A percentile compares a stretch with the other conserved stretches of the same genome.
phyloP scores from a whole-genome alignment of 257 asterid species.

The Capsicum chinense region DNA sequence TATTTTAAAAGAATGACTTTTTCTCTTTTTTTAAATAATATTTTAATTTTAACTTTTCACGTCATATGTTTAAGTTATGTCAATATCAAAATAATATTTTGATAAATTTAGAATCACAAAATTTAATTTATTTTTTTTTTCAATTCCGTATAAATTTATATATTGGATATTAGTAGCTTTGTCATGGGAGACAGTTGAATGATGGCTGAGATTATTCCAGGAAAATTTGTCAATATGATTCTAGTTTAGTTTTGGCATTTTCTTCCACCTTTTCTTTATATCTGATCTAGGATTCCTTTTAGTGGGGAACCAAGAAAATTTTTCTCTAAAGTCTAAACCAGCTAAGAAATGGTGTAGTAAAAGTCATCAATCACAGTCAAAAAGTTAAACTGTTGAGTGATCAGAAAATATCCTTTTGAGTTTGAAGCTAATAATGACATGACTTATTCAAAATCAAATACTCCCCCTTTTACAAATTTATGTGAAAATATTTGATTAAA shows the following conservation, averaged over 20 bases:
- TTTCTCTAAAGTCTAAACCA: conserved; percentile 62
- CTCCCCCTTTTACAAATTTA: too few species aligned
- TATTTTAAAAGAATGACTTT: too few species aligned
- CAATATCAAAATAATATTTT: too few species aligned
- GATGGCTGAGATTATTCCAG: conserved; percentile 1
- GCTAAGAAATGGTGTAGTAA: conserved; percentile 42
- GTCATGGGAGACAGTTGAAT: background rate
- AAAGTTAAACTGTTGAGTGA: conserved; percentile 40
- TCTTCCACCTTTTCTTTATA: conserved; percentile 20
- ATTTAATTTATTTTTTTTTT: too few species aligned
- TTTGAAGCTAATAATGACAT: background rate
- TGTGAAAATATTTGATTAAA: too few species aligned
- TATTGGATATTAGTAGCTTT: background rate
- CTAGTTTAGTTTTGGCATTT: conserved; percentile 52
- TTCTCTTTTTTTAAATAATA: too few species aligned
- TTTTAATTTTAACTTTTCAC: too few species aligned
- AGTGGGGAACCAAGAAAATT: conserved; percentile 38
- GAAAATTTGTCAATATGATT: conserved; percentile 56
- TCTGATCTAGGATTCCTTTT: conserved; percentile 24
- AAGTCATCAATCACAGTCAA: conserved; percentile 45
- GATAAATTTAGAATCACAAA: too few species aligned
- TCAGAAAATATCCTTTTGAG: conserved; percentile 34
- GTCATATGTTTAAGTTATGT: too few species aligned
- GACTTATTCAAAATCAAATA: background rate
- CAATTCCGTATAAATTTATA: too few species aligned